Percentiles rank a stretch among this genome's conserved stretches.
Evolutionary conservation across 176 grass and related monocot species (phyloP).

Genomic region (Tillandsia fasciculata): DNA sequence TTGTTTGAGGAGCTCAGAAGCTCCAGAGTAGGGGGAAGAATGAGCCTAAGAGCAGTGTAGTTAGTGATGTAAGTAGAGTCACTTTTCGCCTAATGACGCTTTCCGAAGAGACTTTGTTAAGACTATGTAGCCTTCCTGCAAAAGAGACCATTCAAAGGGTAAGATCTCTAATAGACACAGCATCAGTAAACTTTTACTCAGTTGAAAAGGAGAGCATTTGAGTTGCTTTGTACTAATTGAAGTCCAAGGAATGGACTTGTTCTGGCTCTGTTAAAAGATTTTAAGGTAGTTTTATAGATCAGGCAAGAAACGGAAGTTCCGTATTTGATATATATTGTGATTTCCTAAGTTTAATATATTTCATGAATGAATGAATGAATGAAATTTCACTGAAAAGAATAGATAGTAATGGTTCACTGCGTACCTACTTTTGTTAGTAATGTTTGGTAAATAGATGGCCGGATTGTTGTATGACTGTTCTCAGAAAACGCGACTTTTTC

Average conservation of each 20-base stretch:
- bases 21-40: neutral
- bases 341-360: neutral
- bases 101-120: neutral
- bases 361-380: neutral
- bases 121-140: neutral
- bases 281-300: neutral
- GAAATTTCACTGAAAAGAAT: neutral
- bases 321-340: neutral
- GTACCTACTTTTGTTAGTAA: neutral
- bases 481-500: neutral
- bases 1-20: neutral
- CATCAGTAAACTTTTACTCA: neutral
- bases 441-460: neutral
- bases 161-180: neutral
- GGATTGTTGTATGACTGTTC: neutral
- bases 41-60: neutral
- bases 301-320: neutral
- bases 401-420: neutral
- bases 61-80: neutral
- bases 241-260: neutral
- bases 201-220: too few species aligned
- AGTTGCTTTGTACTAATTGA: neutral
- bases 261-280: neutral
- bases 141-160: slow-evolving; percentile 1
- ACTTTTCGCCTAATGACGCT: neutral